Evolutionary conservation across 768 basidiomycete species (phyloP), one percentile per base, ranked within the genome.

Genomic region (Boletus huronensis): DNA sequence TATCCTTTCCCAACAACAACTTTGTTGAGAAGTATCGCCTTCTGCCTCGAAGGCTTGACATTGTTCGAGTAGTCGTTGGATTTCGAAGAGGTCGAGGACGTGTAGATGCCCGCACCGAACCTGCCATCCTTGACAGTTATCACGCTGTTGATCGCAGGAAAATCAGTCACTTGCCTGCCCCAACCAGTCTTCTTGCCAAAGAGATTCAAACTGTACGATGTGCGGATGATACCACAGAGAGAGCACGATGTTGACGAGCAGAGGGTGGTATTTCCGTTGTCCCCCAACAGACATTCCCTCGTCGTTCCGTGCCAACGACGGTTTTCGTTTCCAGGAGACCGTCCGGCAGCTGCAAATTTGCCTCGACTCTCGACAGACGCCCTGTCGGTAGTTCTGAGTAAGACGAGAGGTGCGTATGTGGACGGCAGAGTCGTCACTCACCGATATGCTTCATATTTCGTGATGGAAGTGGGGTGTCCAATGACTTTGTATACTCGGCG

Each of bases 81-180:
- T 79, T 88, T 88, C 7, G 86, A 88, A n/a, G 87, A 87, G 1
- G 86, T 88, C n/a, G 84, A 83, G 6, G 85, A 85, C 1, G 85
- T 87, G 64, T 87, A 88, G 39, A 87, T 83, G 25, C 86, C 86
- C 35, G 80, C 79, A 25, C 86, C 86, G 47, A 87, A 87, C 55
- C 85, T 86, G 58, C 19, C 52, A 21, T 28, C 21, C 39, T 6
- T 35, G 16, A 39, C n/a, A 45, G 55, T 64, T 47, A 54, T 46
- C 40, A 28, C 43, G 32, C 19, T 17, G 43, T 54, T 6, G 2
- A 31, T 29, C 35, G 13, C 25, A 38, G 8, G 26, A 44, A 45
- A 40, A 54, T 17, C 7, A 2, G 23, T 31, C 17, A 58, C 74
- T 48, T 63, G 81, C 82, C 85, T 80, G 62, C 86, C 87, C 83